Evolutionary conservation across 768 basidiomycete genomes (phyloP).

Genomic region (Lentinula sp.): DNA sequence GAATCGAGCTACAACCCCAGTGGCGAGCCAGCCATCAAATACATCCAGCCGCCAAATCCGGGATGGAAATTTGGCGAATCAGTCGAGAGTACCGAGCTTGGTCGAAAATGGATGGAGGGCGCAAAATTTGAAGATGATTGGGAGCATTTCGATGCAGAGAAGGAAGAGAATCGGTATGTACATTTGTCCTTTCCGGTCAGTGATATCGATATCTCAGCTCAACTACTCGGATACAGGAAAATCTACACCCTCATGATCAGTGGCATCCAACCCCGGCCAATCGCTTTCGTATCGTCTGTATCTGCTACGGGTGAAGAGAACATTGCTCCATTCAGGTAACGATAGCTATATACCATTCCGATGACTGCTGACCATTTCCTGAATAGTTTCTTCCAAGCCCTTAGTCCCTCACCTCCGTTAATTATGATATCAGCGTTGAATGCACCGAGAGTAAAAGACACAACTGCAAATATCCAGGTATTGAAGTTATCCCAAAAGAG

Average conservation of each 20-base stretch:
- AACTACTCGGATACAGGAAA: slow-evolving; percentile 14
- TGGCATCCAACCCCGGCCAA: slow-evolving; percentile 58
- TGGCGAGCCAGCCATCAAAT: slow-evolving; percentile 12
- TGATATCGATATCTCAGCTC: background rate
- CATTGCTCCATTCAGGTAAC: slow-evolving; percentile 52
- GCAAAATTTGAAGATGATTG: slow-evolving; percentile 28
- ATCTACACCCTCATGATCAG: slow-evolving; percentile 44
- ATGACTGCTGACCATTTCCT: background rate
- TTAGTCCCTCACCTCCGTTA: slow-evolving; percentile 59
- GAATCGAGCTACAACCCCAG: background rate
- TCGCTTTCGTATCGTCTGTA: slow-evolving; percentile 65
- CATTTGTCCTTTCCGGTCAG: background rate
- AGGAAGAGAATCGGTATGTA: slow-evolving; percentile 26
- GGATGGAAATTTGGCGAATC: slow-evolving; percentile 30
- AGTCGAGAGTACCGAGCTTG: slow-evolving; percentile 25
- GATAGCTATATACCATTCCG: background rate
- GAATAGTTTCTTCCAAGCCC: slow-evolving; percentile 38
- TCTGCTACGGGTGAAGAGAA: slow-evolving; percentile 47
- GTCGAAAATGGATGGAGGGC: slow-evolving; percentile 31
- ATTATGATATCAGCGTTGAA: slow-evolving; percentile 45
- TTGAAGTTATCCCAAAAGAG: background rate
- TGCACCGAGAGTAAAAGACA: slow-evolving; percentile 41
- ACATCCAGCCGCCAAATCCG: slow-evolving; percentile 29
- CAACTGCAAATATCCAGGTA: slow-evolving; percentile 51
- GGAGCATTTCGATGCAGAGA: slow-evolving; percentile 28